Conservation (phyloP, 2,329 filamentous ascomycete species). For the Calonectria multiphialidica region DNA sequence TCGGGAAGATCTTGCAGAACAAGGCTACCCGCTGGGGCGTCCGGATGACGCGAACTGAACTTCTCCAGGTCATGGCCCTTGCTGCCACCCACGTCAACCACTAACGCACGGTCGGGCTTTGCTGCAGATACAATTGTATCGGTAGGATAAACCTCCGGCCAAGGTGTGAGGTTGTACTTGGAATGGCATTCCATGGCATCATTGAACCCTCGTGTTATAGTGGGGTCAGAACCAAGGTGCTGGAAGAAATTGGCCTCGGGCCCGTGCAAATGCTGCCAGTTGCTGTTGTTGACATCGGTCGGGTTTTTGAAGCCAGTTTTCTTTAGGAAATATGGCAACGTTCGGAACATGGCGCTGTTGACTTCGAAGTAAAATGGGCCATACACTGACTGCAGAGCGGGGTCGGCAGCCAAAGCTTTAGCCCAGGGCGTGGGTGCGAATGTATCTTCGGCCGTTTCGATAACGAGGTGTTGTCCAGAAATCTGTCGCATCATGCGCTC, state of each 20-base stretch:
- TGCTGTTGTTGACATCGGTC: slow-evolving; percentile 46
- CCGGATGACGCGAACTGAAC: slow-evolving; percentile 45
- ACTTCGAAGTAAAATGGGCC: slow-evolving; percentile 49
- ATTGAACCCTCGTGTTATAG: slow-evolving; percentile 47
- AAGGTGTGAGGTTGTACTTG: slow-evolving; percentile 51
- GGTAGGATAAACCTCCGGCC: slow-evolving; percentile 51
- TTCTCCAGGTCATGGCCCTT: slow-evolving; percentile 53
- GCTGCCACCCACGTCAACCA: slow-evolving; percentile 51
- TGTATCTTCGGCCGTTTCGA: slow-evolving; percentile 49
- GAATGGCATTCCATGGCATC: slow-evolving; percentile 54
- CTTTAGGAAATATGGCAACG: slow-evolving; percentile 48
- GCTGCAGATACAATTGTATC: slow-evolving; percentile 42
- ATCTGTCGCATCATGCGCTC: slow-evolving; percentile 51
- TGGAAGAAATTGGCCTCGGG: slow-evolving; percentile 46
- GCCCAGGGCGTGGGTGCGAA: slow-evolving; percentile 51
- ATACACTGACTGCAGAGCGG: slow-evolving; percentile 46
- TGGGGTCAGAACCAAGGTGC: slow-evolving; percentile 45
- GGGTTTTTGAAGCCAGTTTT: slow-evolving; percentile 49
- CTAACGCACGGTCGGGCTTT: slow-evolving; percentile 44
- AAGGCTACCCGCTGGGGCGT: slow-evolving; percentile 42
- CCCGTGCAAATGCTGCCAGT: slow-evolving; percentile 48
- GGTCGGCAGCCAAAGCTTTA: slow-evolving; percentile 43
- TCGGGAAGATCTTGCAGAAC: slow-evolving; percentile 50
- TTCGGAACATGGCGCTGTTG: slow-evolving; percentile 46
- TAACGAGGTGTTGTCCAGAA: slow-evolving; percentile 49